Conservation (phyloP, 2,329 filamentous ascomycete species). For the Rugonectria rugulosa region DNA sequence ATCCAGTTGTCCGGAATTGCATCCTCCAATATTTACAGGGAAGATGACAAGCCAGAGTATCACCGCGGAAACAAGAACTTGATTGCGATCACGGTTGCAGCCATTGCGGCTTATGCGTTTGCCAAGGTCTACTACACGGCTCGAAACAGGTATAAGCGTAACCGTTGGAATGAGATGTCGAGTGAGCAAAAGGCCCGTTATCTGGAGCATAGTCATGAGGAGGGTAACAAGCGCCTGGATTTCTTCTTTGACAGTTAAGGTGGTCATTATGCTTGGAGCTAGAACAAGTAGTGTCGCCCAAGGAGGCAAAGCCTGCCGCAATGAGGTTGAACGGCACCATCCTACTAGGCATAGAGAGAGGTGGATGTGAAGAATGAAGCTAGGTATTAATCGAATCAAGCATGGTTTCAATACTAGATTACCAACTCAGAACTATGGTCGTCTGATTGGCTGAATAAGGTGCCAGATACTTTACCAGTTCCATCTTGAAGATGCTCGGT, state of each 20-base stretch:
- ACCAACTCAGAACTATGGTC: too few relatives aligned
- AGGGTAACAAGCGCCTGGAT: conserved; percentile 17
- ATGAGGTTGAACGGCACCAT: too few relatives aligned
- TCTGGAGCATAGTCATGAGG: neutral
- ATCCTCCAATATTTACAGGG: conserved; percentile 16
- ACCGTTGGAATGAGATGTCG: conserved; percentile 11
- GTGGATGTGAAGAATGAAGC: too few relatives aligned
- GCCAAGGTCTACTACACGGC: conserved; percentile 16
- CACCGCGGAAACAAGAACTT: conserved; percentile 19
- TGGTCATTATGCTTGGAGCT: too few relatives aligned
- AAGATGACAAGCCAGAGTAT: conserved; percentile 19
- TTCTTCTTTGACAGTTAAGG: conserved; percentile 20
- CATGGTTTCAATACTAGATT: too few relatives aligned
- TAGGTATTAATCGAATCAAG: too few relatives aligned
- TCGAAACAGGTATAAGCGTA: conserved; percentile 11
- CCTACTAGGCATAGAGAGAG: too few relatives aligned
- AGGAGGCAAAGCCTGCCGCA: too few relatives aligned
- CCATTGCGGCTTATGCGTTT: conserved; percentile 7
- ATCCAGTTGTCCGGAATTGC: conserved; percentile 16
- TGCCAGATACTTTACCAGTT: too few relatives aligned
- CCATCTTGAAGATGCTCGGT: too few relatives aligned
- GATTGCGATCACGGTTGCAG: conserved; percentile 1
- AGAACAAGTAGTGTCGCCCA: too few relatives aligned
- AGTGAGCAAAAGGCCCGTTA: conserved; percentile 5
- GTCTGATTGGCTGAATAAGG: too few relatives aligned